Conservation (phyloP, 371 early-diverging fungal species). For the Dichotomocladium elegans region DNA sequence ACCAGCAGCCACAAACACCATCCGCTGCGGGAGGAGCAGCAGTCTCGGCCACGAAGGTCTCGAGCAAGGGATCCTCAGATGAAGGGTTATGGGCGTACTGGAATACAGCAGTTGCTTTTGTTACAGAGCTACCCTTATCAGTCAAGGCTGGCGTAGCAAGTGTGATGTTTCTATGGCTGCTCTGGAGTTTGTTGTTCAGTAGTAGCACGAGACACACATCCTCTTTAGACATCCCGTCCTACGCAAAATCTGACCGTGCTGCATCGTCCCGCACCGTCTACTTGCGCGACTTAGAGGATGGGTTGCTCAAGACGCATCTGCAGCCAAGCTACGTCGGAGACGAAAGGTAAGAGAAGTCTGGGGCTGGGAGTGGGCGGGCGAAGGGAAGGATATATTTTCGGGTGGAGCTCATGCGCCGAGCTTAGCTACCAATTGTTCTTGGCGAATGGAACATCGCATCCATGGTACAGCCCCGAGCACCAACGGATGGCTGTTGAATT, state of each 20-base stretch:
- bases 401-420: background rate
- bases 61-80: background rate
- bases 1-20: background rate
- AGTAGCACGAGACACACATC: background rate
- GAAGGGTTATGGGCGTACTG: background rate
- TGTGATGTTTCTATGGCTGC: slow-evolving; percentile 12
- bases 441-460: slow-evolving; percentile 9
- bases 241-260: slow-evolving; percentile 13
- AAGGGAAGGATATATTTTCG: background rate
- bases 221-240: no score
- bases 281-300: slow-evolving; percentile 50
- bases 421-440: slow-evolving; percentile 15
- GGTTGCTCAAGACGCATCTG: slow-evolving; percentile 17
- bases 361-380: background rate
- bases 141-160: slow-evolving; percentile 10
- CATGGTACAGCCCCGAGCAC: slow-evolving; percentile 37
- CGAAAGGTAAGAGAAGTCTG: slow-evolving; percentile 20
- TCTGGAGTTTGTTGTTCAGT: slow-evolving; percentile 14
- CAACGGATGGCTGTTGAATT: slow-evolving; percentile 49
- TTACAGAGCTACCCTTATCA: slow-evolving; percentile 16
- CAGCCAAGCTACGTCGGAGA: slow-evolving; percentile 22
- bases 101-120: slow-evolving; percentile 11
- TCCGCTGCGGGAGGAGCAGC: background rate
- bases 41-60: background rate
- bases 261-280: slow-evolving; percentile 44